Conservation (phyloP, 148 eudicot genomes). For the Simmondsia chinensis region DNA sequence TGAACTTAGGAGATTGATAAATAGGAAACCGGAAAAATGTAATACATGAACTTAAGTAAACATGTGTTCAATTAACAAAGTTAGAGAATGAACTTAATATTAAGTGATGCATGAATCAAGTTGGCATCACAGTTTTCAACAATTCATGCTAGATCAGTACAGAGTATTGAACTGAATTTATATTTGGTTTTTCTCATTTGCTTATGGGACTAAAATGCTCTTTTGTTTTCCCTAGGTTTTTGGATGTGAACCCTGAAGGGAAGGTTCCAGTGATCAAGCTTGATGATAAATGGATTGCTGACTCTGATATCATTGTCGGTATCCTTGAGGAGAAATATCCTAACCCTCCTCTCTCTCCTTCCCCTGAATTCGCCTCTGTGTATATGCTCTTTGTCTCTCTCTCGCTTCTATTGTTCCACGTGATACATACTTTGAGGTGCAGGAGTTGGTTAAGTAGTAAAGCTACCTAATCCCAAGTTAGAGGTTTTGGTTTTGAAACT, state of each 20-base stretch:
- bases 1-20: no score
- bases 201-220: neutral
- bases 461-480: neutral
- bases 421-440: neutral
- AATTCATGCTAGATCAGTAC: no score
- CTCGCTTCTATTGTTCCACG: neutral
- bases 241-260: conserved; percentile 64
- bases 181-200: neutral
- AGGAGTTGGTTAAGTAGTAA: neutral
- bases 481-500: no score
- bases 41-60: neutral
- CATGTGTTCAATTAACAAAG: neutral
- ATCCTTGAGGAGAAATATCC: conserved; percentile 68
- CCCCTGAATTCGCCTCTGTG: conserved; percentile 56
- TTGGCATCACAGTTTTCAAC: no score
- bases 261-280: conserved; percentile 66
- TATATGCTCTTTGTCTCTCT: conserved; percentile 22
- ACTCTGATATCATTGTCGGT: conserved; percentile 73
- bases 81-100: no score
- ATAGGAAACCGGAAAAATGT: neutral
- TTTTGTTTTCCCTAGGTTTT: conserved; percentile 39
- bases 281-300: conserved; percentile 67
- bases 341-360: conserved; percentile 43
- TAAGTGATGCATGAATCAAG: no score
- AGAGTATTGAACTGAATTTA: no score